Base-by-base conservation (phyloP, 768 basidiomycete species). In the Cyclocybe cylindracea region DNA sequence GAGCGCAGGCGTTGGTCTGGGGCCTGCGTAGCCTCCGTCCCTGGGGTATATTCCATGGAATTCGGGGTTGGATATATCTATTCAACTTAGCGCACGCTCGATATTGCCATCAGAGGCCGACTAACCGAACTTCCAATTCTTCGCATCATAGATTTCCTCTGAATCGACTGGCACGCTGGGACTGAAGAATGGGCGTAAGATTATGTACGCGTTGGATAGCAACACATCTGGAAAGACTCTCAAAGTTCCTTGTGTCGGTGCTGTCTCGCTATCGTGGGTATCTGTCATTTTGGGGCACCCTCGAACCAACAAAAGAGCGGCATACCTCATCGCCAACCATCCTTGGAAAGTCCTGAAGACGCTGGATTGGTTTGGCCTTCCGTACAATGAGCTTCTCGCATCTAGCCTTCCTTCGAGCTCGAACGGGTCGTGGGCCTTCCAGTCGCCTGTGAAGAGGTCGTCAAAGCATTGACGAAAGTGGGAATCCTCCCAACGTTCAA, bases 131-230 rank as follows among this genome's bases (percentile, higher is more conserved):
- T 73, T 70, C 84, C 83, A 84, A 61, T 76, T 82, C 50, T 78
- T 71, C n/a, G 74, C 60, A 42, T 80, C 68, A 18, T 75, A 63
- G n/a, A 78, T 73, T 5, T 76, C 76, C 4, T 69, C 63, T 9
- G 76, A 75, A 39, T 68, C 66, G 2, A 62, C 56, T 0, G 72
- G 59, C 14, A 78, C 75, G 2, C 70, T 66, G 0, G 80, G 80
- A 9, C 73, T 73, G 75, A 91, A 89, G 78, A 92, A 91, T 0
- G 89, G 89, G 13, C 89, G 78, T 5, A 92, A 73, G 33, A 91
- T 84, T 53, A 78, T 75, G 63, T 91, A 91, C 0, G 87, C 80
- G 50, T 87, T 90, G 8, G 85, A 83, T 5, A 90, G 67, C 14
- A 74, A 59, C 35, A 91, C 75, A 53, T 83, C 77, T 1, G 89